phyloP scores from a whole-genome alignment of 345 rosid species.

The Geranium brycei region DNA sequence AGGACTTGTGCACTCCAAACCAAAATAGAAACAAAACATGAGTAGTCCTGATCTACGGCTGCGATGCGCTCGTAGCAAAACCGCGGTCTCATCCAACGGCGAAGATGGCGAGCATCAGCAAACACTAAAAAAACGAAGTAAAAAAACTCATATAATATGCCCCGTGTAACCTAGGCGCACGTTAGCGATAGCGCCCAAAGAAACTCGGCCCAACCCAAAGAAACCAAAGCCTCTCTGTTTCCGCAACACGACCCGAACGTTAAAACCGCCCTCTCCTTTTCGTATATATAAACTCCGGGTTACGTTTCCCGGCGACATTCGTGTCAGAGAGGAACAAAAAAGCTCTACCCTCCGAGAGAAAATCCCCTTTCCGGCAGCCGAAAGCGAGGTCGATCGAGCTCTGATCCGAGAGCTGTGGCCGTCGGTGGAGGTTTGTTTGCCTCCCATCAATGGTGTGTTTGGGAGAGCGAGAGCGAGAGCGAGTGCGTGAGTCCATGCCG shows the following conservation, averaged over 20 bases:
- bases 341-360: background rate
- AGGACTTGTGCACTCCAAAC: too few relatives aligned
- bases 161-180: conserved; percentile 10
- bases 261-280: conserved; percentile 13
- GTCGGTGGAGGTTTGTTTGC: too few relatives aligned
- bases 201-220: background rate
- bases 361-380: background rate
- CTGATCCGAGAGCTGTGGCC: too few relatives aligned
- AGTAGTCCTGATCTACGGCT: too few relatives aligned
- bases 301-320: conserved; percentile 29
- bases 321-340: conserved; percentile 2
- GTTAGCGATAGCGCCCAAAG: conserved; percentile 6
- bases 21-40: too few relatives aligned
- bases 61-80: too few relatives aligned
- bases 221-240: too few relatives aligned
- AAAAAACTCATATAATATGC: too few relatives aligned
- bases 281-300: conserved; percentile 14
- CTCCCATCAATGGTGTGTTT: conserved; percentile 26
- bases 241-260: conserved; percentile 12
- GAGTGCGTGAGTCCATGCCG: conserved; percentile 18
- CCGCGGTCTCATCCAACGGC: too few relatives aligned
- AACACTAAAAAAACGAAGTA: too few relatives aligned
- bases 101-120: too few relatives aligned
- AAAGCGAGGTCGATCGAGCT: too few relatives aligned
- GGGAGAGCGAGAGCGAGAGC: conserved; percentile 13